Conservation (phyloP, 2,329 filamentous ascomycete species). For the Colletotrichum zoysiae region DNA sequence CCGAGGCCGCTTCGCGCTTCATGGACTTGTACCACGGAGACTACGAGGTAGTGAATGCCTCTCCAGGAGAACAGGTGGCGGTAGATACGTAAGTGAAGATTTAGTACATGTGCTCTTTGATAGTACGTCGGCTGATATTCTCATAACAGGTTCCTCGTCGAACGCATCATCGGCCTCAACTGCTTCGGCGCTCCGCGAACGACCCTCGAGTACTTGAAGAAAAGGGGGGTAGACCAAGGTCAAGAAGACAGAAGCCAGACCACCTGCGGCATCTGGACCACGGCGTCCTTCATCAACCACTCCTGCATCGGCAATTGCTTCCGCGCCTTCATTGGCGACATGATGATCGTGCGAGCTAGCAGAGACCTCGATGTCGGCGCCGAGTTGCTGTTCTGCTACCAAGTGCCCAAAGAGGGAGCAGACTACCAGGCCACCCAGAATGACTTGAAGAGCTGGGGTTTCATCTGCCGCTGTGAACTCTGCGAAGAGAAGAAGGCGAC, state of each 20-base stretch:
- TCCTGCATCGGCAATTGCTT: slow-evolving; percentile 61
- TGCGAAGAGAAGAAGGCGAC: slow-evolving; percentile 50
- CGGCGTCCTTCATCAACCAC: slow-evolving; percentile 66
- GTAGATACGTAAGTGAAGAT: slow-evolving; percentile 59
- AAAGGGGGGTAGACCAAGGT: too few relatives aligned
- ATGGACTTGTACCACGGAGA: slow-evolving; percentile 10
- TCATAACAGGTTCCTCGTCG: slow-evolving; percentile 60
- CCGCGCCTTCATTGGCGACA: slow-evolving; percentile 66
- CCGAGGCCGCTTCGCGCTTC: slow-evolving; percentile 7
- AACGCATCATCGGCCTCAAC: slow-evolving; percentile 58
- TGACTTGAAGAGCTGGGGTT: slow-evolving; percentile 54
- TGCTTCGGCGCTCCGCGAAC: slow-evolving; percentile 53
- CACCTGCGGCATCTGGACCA: slow-evolving; percentile 60
- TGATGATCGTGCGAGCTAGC: slow-evolving; percentile 63
- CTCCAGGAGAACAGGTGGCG: slow-evolving; percentile 54
- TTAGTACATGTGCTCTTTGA: not conserved
- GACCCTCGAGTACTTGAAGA: not conserved
- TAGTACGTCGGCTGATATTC: not conserved
- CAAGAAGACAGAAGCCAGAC: slow-evolving; percentile 24
- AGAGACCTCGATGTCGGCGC: slow-evolving; percentile 56
- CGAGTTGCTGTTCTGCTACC: slow-evolving; percentile 61
- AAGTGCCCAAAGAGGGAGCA: slow-evolving; percentile 39
- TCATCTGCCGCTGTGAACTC: slow-evolving; percentile 56
- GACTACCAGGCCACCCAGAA: slow-evolving; percentile 50
- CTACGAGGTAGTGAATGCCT: slow-evolving; percentile 47